Evolutionary conservation across 768 basidiomycete species (phyloP).

Genomic region (Boletus reticulatus): DNA sequence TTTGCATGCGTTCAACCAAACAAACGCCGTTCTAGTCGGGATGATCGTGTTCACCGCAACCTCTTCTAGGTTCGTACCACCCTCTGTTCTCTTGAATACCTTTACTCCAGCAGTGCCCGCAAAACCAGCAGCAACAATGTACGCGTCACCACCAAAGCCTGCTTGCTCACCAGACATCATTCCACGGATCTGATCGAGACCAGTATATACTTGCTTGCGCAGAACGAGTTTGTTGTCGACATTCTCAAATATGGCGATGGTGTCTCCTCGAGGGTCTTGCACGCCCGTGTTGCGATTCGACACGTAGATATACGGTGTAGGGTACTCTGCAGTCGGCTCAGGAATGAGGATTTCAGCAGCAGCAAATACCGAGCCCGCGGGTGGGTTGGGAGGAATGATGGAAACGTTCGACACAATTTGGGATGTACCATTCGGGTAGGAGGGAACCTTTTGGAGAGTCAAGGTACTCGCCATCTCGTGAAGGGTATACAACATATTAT

Average conservation of each 20-base stretch:
- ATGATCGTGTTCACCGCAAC: constrained; percentile 54
- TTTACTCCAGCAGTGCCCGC: constrained; percentile 54
- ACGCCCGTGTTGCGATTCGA: constrained; percentile 64
- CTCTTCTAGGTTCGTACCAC: constrained; percentile 49
- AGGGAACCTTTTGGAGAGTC: constrained; percentile 50
- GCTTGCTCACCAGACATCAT: constrained; percentile 54
- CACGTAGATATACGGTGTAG: constrained; percentile 55
- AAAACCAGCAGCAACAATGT: constrained; percentile 53
- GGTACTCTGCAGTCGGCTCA: constrained; percentile 42
- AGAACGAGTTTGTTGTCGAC: constrained; percentile 39
- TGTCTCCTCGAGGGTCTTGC: constrained; percentile 54
- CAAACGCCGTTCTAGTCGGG: constrained; percentile 49
- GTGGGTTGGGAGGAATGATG: constrained; percentile 44
- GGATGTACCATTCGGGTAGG: constrained; percentile 47
- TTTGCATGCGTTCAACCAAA: constrained; percentile 33
- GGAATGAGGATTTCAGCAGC: constrained; percentile 68
- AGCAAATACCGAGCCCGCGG: constrained; percentile 40
- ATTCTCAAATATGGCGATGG: constrained; percentile 60
- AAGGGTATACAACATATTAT: constrained; percentile 48
- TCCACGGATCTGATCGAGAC: constrained; percentile 60
- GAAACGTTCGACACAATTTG: constrained; percentile 50
- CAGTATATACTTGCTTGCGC: constrained; percentile 57
- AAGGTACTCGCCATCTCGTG: constrained; percentile 59
- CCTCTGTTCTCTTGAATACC: constrained; percentile 53
- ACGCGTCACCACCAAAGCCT: constrained; percentile 46